These are phyloP conservation scores for Tylopilus balloui DNA, from an alignment of 768 basidiomycete species.

Conservation along the genomic window DNA sequence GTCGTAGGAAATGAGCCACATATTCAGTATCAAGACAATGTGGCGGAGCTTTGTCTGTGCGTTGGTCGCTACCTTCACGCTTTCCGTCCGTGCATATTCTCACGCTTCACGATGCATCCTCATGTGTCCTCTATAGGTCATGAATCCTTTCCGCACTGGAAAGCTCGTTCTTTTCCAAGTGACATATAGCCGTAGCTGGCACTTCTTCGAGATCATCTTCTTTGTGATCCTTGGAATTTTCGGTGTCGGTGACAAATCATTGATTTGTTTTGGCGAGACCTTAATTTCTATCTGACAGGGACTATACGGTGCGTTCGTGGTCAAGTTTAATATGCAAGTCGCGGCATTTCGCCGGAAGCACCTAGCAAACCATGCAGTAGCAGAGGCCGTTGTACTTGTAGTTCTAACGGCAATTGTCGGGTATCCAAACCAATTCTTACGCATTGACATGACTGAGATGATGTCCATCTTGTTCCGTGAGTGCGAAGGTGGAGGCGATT, in stretches of 20 bases:
- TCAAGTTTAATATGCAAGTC: constrained; percentile 95
- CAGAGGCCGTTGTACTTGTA: constrained; percentile 86
- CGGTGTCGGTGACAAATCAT: constrained; percentile 54
- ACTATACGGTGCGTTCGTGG: constrained; percentile 93
- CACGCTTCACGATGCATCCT: constrained; percentile 19
- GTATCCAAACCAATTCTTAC: constrained; percentile 90
- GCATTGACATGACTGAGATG: constrained; percentile 97
- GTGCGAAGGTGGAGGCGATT: constrained; percentile 90
- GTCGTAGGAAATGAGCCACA: constrained; percentile 93
- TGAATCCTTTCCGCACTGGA: constrained; percentile 98
- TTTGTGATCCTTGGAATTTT: constrained; percentile 95
- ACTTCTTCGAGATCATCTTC: constrained; percentile 97
- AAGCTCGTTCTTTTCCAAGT: constrained; percentile 98
- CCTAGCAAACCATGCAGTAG: constrained; percentile 74
- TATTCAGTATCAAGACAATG: constrained; percentile 97
- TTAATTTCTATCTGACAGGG: constrained; percentile 51
- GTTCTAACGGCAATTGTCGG: constrained; percentile 86
- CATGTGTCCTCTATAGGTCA: constrained; percentile 52
- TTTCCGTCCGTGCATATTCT: constrained; percentile 63
- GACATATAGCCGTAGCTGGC: constrained; percentile 97
- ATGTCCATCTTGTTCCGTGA: constrained; percentile 94
- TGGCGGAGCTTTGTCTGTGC: constrained; percentile 98
- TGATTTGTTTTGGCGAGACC: background rate
- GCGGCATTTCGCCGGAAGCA: constrained; percentile 93
- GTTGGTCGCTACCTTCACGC: constrained; percentile 90